Conservation (phyloP, 2,329 filamentous ascomycete genomes). For the Neonectria sp. region DNA sequence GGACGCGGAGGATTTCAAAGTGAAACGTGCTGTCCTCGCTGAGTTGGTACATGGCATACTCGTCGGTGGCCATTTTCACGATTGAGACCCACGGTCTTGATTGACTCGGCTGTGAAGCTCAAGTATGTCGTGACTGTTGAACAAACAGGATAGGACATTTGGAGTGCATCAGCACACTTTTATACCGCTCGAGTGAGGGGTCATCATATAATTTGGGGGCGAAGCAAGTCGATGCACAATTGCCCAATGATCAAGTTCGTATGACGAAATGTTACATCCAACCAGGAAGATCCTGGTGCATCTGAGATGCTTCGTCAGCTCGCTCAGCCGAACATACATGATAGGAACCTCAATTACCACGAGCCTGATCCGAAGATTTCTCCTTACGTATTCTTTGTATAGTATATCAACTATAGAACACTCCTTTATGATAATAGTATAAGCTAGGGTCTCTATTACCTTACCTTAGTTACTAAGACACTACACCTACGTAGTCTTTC, state of each 20-base stretch:
- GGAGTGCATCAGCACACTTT: not conserved
- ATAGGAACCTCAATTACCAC: not conserved
- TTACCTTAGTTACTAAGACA: too few species aligned
- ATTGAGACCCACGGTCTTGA: not conserved
- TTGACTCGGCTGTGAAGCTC: not conserved
- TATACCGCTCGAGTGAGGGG: not conserved
- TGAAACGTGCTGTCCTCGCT: conserved; percentile 33
- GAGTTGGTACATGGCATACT: not conserved
- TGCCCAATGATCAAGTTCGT: not conserved
- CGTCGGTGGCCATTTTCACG: not conserved
- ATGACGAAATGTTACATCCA: not conserved
- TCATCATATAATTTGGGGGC: not conserved
- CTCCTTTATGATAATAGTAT: too few species aligned
- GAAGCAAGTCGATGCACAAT: not conserved
- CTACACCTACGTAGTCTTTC: too few species aligned
- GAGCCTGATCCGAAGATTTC: too few species aligned
- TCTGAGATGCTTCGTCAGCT: not conserved
- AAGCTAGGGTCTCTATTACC: too few species aligned
- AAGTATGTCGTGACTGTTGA: not conserved
- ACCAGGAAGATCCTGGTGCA: not conserved
- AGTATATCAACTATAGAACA: too few species aligned
- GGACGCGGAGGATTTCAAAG: conserved; percentile 34
- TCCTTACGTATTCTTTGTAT: too few species aligned
- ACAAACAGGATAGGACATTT: not conserved
- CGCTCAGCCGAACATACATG: not conserved